Base-by-base conservation (phyloP, 2,329 filamentous ascomycete genomes). In the Aspergillus viridinutans region DNA sequence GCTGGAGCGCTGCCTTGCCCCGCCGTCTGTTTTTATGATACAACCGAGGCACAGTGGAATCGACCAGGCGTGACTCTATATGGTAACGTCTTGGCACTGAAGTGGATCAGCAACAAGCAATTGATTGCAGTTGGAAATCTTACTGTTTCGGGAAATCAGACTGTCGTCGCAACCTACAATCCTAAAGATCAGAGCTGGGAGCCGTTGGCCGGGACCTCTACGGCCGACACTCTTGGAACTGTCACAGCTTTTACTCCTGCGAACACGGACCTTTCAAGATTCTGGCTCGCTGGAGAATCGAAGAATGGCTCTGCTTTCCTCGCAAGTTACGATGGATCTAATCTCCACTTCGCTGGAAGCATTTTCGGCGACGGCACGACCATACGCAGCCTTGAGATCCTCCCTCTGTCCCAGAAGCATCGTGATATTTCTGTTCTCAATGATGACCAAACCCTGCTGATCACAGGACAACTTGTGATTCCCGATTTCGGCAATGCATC, bases 1-100 rank as follows among this genome's bases (percentile, higher is more conserved):
- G 94, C 92, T 20, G 94, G 94, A 28, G 87, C 88, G 4, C 82
- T 97, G 29, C 86, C 85, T 45, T 99, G 94, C 70, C 86, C 88
- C 3, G 87, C 85, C 49, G 83, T 99, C 25, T 99, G 94, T 74
- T 79, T 88, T 58, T 96, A 90, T 76, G 86, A 89, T 69, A 85
- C 86, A 2, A 78, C 83, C 7, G 81, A 81, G 4, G 83, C 81
- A 14, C 88, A 92, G 67, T 99, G 93, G 93, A 88, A 82, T 66
- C 84, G 88, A 40, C 89, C 92, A 14, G 92, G 91, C 8, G 84
- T 82, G 48, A 86, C 84, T 56, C 74, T 97, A 17, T 78, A 78
- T 50, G 93, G 94, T 5, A 82, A 81, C 23, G 88, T 93, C 40
- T 82, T 86, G 57, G 77, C 83, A 26, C 83, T 97, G 74, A 78